These are phyloP conservation scores for Eucalyptus erythrocorys DNA, from an alignment of 345 rosid genomes.

Conservation along the genomic window DNA sequence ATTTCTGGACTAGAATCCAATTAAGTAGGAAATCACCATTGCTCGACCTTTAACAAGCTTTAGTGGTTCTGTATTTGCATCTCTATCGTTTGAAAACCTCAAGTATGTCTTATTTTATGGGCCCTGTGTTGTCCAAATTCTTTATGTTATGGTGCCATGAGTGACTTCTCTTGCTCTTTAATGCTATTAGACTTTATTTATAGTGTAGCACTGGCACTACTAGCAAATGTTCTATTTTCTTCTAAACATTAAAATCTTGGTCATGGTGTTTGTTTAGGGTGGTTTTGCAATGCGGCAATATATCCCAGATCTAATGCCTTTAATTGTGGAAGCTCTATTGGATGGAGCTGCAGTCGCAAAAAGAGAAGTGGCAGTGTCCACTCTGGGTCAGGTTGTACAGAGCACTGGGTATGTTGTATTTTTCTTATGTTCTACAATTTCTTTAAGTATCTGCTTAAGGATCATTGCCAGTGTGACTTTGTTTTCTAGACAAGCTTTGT, in stretches of 20 bases:
- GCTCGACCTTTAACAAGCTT: background rate
- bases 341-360: constrained; percentile 95
- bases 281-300: constrained; percentile 94
- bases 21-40: background rate
- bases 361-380: constrained; percentile 97
- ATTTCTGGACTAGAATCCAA: background rate
- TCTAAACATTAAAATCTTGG: background rate
- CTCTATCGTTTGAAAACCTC: background rate
- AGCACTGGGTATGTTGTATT: constrained; percentile 74
- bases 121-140: background rate
- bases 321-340: constrained; percentile 90
- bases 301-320: constrained; percentile 90
- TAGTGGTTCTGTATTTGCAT: background rate
- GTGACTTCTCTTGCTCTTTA: background rate
- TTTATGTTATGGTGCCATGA: background rate
- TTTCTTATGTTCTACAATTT: background rate
- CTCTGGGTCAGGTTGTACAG: constrained; percentile 97
- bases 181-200: background rate
- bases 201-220: background rate
- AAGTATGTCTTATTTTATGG: background rate
- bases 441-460: background rate
- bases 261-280: constrained; percentile 47
- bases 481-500: background rate
- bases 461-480: background rate
- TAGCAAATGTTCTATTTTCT: background rate